Base-by-base conservation (phyloP, 2,329 filamentous ascomycete genomes). In the Acrocalymma vagum region DNA sequence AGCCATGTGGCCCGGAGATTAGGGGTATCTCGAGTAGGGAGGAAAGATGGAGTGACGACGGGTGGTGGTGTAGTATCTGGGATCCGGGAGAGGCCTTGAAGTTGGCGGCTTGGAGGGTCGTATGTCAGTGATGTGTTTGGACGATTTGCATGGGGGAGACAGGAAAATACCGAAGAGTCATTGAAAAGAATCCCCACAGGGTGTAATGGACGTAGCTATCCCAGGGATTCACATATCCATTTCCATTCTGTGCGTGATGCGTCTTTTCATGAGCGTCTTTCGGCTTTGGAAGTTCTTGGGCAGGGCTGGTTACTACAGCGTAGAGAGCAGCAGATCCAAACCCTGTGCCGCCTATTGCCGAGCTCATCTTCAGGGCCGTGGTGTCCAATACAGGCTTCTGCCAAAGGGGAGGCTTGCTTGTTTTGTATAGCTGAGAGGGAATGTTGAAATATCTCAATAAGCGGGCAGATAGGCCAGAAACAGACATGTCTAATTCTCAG, bases 1-100 rank as follows among this genome's bases (percentile, higher is more conserved):
- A 97, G 83, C 93, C 93, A 96, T 26, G 93, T 97, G 22, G 92
- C 89, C 38, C 91, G 84, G 16, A 97, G 79, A 26, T 80, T 77
- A 13, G 71, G 51, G 2, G 79, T 81, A 4, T 78, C 70, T 38
- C 88, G 82, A 10, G 74, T 74, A 1, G 82, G 70, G 8, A 89
- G 77, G 68, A 93, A 93, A 4, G 76, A 61, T 0, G 90, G 88
- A 47, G 79, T 81, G 40, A 78, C 79, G 13, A 93, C 82, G 3
- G 81, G 73, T 8, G 85, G 82, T 16, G 80, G 79, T 8, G 79
- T 79, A 6, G 84, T 85, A 60, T 89, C 78, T 18, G 88, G 86
- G 1, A 44, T 59, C 31, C 82, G 80, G 5, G 60, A 63, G 50
- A 77, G 69, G 17, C 82, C 82, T 3, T 64, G 71, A 7, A 84